Base-by-base conservation (phyloP, 805 yeast genomes). In the Cephaloascus fragrans region DNA sequence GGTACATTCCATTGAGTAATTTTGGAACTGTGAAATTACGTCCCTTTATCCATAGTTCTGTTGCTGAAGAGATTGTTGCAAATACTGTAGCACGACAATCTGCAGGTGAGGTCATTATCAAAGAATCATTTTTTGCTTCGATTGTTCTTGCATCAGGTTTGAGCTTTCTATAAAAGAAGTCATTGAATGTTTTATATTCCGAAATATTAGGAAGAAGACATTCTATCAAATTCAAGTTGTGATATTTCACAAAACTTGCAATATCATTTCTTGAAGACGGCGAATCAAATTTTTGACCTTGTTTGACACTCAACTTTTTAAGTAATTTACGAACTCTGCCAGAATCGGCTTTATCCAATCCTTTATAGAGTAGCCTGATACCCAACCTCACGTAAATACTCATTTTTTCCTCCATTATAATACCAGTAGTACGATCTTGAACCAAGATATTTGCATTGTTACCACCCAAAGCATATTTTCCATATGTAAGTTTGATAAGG, bases 381-480 rank as follows among this genome's bases (percentile, higher is more conserved):
- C 97, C 98, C 29, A 93, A 54, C 37, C 96, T 68, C 9, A 93
- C 93, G 50, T 85, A 85, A 1, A 84, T 76, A 41, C 89, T 80
- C 84, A 93, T 90, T 50, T 87, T 87, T 51, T 90, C 98, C 55
- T 90, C 97, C 52, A 83, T 59, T n/a, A 90, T 77, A 35, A 85
- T 72, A 0, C 98, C 98, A 0, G 96, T 81, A 15, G 73, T 67
- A 44, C 98, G 69, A 55, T 93, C 97, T 56, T 93, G 97, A 2
- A 90, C 97, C 37, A 93, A 64, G 23, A 93, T 90, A 52, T 90
- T 90, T 8, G 97, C 98, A 36, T 94, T 87, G 53, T 90, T 86
- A 18, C 81, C 79, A 2, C 97, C 97, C 29, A 90, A 60, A 37
- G 79, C 77, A 54, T 88, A 83, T 49, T 83, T 83, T 0, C 98